phyloP scores from a whole-genome alignment of 1,139 yeast species.

The Zygoascus hellenicus region DNA sequence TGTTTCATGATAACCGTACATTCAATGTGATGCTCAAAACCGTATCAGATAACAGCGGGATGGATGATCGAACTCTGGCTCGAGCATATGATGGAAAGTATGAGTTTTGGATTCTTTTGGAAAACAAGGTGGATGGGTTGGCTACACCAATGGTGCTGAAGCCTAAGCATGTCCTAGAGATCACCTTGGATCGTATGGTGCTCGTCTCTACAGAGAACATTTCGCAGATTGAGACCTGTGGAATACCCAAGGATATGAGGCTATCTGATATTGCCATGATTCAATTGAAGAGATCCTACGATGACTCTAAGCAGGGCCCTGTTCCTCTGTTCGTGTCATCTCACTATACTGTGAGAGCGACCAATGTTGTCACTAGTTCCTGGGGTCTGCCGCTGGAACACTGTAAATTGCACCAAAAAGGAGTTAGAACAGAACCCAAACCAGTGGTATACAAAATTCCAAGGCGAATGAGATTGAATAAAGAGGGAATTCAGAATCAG shows the following conservation, averaged over 20 bases:
- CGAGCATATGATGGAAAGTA: constrained; percentile 1
- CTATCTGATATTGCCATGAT: constrained; percentile 6
- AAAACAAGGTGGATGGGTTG: not conserved
- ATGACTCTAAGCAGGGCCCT: not conserved
- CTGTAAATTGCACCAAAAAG: not conserved
- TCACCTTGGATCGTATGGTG: constrained; percentile 7
- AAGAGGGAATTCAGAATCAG: not conserved
- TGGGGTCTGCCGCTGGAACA: not conserved
- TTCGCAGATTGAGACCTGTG: not conserved
- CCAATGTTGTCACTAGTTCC: not conserved
- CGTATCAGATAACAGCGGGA: not conserved
- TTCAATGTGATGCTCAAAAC: constrained; percentile 5
- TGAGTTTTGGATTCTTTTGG: constrained; percentile 4
- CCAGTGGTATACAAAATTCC: constrained; percentile 2
- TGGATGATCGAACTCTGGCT: not conserved
- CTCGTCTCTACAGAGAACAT: not conserved
- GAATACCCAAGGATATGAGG: not conserved
- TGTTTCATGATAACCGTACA: not conserved
- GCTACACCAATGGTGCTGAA: too few relatives aligned
- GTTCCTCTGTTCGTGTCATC: constrained; percentile 7
- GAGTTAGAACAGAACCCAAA: not conserved
- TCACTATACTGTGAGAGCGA: not conserved
- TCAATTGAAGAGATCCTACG: not conserved
- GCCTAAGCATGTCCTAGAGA: constrained; percentile 3
- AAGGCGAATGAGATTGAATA: constrained; percentile 5